These are phyloP conservation scores for Xanthoceras sorbifolium DNA, from an alignment of 345 rosid genomes.

Conservation along the genomic window DNA sequence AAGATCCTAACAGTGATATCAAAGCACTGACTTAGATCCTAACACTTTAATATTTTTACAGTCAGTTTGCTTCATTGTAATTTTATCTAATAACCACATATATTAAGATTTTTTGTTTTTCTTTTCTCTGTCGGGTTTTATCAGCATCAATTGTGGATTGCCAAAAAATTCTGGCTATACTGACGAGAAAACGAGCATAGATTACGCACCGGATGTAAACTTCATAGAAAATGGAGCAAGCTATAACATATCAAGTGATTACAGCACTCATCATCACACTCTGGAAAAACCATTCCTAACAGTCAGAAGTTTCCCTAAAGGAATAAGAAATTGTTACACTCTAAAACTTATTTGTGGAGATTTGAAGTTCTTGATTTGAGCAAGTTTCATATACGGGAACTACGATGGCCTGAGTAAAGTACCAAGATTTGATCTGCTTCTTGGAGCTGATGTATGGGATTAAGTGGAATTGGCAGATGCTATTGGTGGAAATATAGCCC, in stretches of 20 bases:
- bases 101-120: neutral
- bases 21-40: no score
- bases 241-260: neutral
- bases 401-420: no score
- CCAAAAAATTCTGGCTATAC: neutral
- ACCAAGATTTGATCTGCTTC: no score
- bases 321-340: conserved; percentile 26
- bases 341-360: neutral
- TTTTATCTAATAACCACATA: no score
- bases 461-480: no score
- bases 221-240: neutral
- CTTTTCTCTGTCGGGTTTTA: neutral
- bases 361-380: conserved; percentile 22
- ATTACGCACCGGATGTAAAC: neutral
- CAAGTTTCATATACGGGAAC: conserved; percentile 29
- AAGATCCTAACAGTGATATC: no score
- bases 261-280: no score
- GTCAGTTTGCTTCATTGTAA: neutral
- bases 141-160: conserved; percentile 12
- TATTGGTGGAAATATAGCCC: no score
- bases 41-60: no score
- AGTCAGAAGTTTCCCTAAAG: conserved; percentile 17
- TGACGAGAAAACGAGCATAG: neutral
- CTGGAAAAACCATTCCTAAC: neutral
- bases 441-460: no score